phyloP scores from a whole-genome alignment of 2,329 filamentous ascomycete species.

The Dichotomopilus funicola region DNA sequence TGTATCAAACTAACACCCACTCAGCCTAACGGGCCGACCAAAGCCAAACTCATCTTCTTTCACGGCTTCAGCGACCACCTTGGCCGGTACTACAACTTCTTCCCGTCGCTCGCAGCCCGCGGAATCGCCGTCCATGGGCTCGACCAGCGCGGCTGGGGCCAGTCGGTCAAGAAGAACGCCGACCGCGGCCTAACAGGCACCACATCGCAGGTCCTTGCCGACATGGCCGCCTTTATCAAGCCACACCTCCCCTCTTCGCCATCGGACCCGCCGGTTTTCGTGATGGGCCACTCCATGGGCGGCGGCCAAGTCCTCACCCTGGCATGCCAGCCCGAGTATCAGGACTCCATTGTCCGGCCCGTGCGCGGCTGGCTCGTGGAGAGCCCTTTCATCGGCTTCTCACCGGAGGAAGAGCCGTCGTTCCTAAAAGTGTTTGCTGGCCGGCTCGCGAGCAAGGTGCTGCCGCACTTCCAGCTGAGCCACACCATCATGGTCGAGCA shows the following conservation, averaged over 20 bases:
- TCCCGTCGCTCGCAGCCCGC: slow-evolving; percentile 59
- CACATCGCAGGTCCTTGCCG: slow-evolving; percentile 64
- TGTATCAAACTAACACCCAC: background rate
- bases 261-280: slow-evolving; percentile 58
- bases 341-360: slow-evolving; percentile 45
- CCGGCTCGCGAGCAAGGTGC: slow-evolving; percentile 57
- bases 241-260: slow-evolving; percentile 43
- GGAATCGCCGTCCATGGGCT: slow-evolving; percentile 72
- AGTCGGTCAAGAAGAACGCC: slow-evolving; percentile 53
- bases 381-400: slow-evolving; percentile 71
- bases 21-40: slow-evolving; percentile 49
- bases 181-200: slow-evolving; percentile 68
- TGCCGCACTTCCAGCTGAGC: slow-evolving; percentile 62
- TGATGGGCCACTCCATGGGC: slow-evolving; percentile 90
- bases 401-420: slow-evolving; percentile 57
- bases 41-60: slow-evolving; percentile 72
- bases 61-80: slow-evolving; percentile 89
- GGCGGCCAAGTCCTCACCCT: slow-evolving; percentile 68
- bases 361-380: slow-evolving; percentile 71
- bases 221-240: slow-evolving; percentile 70
- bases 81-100: slow-evolving; percentile 69
- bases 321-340: slow-evolving; percentile 43
- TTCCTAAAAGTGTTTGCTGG: slow-evolving; percentile 58
- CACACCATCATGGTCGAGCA: slow-evolving; percentile 58
- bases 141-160: slow-evolving; percentile 88